Evolutionary conservation across 306 rosid species (phyloP), one percentile per base, ranked within the genome.

Genomic region (Ammopiptanthus mongolicus): DNA sequence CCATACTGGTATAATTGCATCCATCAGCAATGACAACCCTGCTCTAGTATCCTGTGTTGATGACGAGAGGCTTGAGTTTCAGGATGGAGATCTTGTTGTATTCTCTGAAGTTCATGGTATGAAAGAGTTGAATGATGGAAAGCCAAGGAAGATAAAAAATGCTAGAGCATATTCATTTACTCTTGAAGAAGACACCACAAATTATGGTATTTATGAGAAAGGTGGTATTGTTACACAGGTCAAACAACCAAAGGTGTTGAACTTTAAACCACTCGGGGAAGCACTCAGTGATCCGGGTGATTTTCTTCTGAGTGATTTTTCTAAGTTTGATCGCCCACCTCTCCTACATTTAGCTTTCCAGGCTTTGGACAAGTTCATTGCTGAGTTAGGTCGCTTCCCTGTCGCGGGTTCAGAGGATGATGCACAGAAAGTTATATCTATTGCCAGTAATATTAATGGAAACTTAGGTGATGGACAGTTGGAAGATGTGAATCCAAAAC

Each of bases 161-260:
- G 88, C 93, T 31, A 85, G 96, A 86, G 88, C 96, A 28, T 89
- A 88, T 75, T 93, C 98, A 17, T 93, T 93, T 67, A 75, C 87
- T 74, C 93, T 93, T 21, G 98, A 91, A 82, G 97, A 91, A 85
- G 97, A 93, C 81, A 91, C 98, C 65, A 57, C 93, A 53, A 83
- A 87, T 52, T 93, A 86, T 81, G 98, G 96, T 62, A 68, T 69
- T 57, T 91, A 88, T 82, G 91, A 84, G 78, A 93, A 88, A 77
- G 98, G 97, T 64, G 98, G 98, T 47, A 93, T 93, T 81, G 96
- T 91, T 59, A 91, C 98, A 41, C 98, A 93, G 85, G 97, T 83
- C 73, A 93, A 93, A 73, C 91, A 93, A 65, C 93, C 96, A 47
- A 93, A 93, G 84, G 87, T 86, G 75, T 89, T 93, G 91, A 89